Base-by-base conservation (phyloP, 1,284 basidiomycete species). In the Cystobasidiaceae sp. region DNA sequence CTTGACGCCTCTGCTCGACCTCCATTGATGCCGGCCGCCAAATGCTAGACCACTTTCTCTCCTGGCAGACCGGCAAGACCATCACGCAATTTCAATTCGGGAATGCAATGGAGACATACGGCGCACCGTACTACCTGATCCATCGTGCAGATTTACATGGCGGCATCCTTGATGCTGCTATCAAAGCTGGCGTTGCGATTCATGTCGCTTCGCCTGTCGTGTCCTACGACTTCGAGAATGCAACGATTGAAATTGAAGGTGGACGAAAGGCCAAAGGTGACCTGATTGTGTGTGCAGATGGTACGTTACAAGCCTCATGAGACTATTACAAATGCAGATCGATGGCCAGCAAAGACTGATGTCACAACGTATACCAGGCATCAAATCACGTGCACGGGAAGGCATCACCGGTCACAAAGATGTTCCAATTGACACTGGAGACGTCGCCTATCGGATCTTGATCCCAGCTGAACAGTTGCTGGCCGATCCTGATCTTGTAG, bases 71-170 rank as follows among this genome's bases (percentile, higher is more conserved):
- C 52, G 49, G 67, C 28, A 45, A 54, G 34, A 28, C 62, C 30
- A 32, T 69, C 30, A 66, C 61, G 21, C 17, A 54, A 25, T 66
- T 66, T 6, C 62, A 57, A 17, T 63, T 69, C n/a, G 68, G 54
- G 0, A 57, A 55, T 23, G 54, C 67, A 15, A 65, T 66, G 39
- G 32, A 55, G 28, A 49, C 34, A n/a, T 69, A 52, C 41, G 66
- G 66, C 0, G 57, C 43, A 21, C 65, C 66, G n/a, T 63, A 66
- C 0, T 67, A 55, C 4, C 65, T 69, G 2, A 75, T 76, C 0
- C 76, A 77, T 67, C 75, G 76, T 5, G 68, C 70, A 1, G 76
- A 75, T 3, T 70, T 77, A 15, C 76, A 77, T 57, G 69, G 68
- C n/a, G 68, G 71, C 28, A 68, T 77, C 4, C 54, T 77, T 6